A percentile compares a stretch with the other conserved stretches of the same genome.
phyloP scores from a whole-genome alignment of 2,329 filamentous ascomycete species.

The Stromatinia cepivora region DNA sequence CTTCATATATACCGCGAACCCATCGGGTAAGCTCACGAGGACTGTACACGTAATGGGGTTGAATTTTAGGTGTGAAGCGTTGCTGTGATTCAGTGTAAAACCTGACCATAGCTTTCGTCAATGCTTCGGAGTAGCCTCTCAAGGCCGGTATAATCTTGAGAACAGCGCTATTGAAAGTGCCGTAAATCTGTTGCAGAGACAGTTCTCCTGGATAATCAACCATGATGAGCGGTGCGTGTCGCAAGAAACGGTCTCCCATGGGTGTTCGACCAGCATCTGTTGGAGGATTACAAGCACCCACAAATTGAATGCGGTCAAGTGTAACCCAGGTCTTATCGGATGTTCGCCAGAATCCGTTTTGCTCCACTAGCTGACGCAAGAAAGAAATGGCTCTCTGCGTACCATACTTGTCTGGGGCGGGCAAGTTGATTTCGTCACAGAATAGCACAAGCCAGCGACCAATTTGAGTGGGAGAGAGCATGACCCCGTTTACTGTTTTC shows the following conservation, averaged over 20 bases:
- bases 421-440: slow-evolving; percentile 99
- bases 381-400: slow-evolving; percentile 98
- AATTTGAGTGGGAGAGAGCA: slow-evolving; percentile 94
- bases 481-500: slow-evolving; percentile 94
- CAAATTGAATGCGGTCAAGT: slow-evolving; percentile 96
- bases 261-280: slow-evolving; percentile 96
- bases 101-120: slow-evolving; percentile 97
- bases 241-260: slow-evolving; percentile 87
- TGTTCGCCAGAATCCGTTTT: slow-evolving; percentile 98
- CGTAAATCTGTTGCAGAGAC: slow-evolving; percentile 95
- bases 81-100: slow-evolving; percentile 95
- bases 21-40: slow-evolving; percentile 97
- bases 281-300: slow-evolving; percentile 96
- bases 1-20: slow-evolving; percentile 97
- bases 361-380: slow-evolving; percentile 93
- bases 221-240: slow-evolving; percentile 98
- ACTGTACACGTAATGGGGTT: slow-evolving; percentile 98
- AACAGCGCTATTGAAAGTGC: slow-evolving; percentile 93
- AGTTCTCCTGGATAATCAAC: slow-evolving; percentile 97
- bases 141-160: slow-evolving; percentile 95
- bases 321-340: slow-evolving; percentile 98
- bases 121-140: slow-evolving; percentile 89
- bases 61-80: slow-evolving; percentile 92
- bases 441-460: slow-evolving; percentile 98
- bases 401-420: slow-evolving; percentile 94